phyloP scores from a whole-genome alignment of 2,329 filamentous ascomycete genomes.

The Colletotrichum tabaci region DNA sequence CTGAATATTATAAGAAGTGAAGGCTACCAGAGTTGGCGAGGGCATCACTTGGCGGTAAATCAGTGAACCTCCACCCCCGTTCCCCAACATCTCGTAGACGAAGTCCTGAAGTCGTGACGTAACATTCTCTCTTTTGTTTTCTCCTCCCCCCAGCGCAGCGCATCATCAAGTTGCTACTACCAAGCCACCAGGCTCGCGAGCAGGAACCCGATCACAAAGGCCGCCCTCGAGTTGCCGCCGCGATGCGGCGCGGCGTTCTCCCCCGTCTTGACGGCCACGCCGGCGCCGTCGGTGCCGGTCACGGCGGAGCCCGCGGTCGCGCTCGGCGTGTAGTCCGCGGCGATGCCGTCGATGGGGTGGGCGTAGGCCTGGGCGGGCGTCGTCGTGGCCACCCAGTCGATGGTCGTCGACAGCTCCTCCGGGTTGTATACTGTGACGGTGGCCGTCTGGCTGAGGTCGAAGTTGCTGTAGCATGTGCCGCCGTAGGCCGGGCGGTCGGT shows the following conservation, averaged over 20 bases:
- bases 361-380: conserved; percentile 39
- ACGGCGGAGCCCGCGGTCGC: neutral
- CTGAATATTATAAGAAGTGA: neutral
- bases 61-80: neutral
- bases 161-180: neutral
- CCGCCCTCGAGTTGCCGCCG: conserved; percentile 35
- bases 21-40: neutral
- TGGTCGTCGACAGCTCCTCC: conserved; percentile 33
- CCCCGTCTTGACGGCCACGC: conserved; percentile 23
- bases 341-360: conserved; percentile 37
- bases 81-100: neutral
- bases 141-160: too few relatives aligned
- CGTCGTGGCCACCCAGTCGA: conserved; percentile 32
- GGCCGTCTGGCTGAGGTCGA: conserved; percentile 33
- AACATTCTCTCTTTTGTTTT: neutral
- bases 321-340: conserved; percentile 34
- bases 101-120: neutral
- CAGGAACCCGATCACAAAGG: conserved; percentile 21
- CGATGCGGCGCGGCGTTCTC: conserved; percentile 25
- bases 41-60: too few relatives aligned
- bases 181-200: conserved; percentile 33
- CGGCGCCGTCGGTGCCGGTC: conserved; percentile 8
- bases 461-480: conserved; percentile 40
- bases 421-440: conserved; percentile 40
- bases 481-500: conserved; percentile 36